Evolutionary conservation across 805 yeast genomes (phyloP).

Genomic region (Helenozyma rhizophorensis): DNA sequence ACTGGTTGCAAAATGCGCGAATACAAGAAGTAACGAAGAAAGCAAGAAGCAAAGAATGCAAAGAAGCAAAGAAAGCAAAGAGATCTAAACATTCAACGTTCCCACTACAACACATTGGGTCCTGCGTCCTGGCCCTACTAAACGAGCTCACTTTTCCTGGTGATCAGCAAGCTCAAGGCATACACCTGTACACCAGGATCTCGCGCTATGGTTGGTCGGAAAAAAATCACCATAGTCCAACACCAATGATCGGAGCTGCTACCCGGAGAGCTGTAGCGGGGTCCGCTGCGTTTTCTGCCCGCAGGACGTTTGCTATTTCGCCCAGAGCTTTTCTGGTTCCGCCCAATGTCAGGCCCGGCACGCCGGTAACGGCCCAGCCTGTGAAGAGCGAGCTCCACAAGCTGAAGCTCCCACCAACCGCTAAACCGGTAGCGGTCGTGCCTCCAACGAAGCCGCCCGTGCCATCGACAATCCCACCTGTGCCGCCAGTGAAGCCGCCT

Average conservation of each 20-base stretch:
- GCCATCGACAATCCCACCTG: too few species aligned
- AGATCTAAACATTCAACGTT: too few species aligned
- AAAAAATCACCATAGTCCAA: neutral
- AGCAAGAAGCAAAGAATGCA: too few species aligned
- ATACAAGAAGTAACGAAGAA: too few species aligned
- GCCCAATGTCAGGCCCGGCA: constrained; percentile 10
- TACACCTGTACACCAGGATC: constrained; percentile 3
- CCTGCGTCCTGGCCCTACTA: too few species aligned
- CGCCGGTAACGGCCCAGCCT: constrained; percentile 14
- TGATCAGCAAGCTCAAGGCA: too few species aligned
- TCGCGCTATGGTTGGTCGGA: constrained; percentile 4
- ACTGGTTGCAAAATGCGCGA: too few species aligned
- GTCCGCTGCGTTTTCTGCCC: constrained; percentile 1
- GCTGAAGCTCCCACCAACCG: constrained; percentile 1
- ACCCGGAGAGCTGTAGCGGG: constrained; percentile 4
- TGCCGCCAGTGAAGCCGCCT: constrained; percentile 14
- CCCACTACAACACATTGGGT: too few species aligned
- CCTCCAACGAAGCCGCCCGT: constrained; percentile 8
- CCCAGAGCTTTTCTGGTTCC: constrained; percentile 7
- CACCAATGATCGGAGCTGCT: constrained; percentile 10
- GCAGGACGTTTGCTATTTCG: constrained; percentile 9
- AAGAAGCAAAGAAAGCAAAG: too few species aligned
- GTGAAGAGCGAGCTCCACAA: constrained; percentile 11
- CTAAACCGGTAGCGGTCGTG: constrained; percentile 2
- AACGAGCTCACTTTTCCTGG: too few species aligned